A percentile compares a stretch with the other conserved stretches of the same genome.
phyloP scores from a whole-genome alignment of 768 basidiomycete species.

The Naematelia encephala region DNA sequence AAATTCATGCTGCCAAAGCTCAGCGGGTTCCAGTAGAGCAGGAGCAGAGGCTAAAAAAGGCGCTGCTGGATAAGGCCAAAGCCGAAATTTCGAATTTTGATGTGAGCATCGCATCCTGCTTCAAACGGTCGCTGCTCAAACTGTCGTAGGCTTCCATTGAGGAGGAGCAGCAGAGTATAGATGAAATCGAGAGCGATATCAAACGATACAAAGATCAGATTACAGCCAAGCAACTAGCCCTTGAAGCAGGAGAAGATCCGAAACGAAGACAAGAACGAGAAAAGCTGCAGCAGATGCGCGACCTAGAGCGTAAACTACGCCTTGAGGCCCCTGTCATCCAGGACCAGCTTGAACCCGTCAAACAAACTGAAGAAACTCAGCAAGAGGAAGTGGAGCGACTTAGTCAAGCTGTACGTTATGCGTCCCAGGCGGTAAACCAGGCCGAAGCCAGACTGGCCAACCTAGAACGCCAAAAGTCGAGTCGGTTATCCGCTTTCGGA shows the following conservation, averaged over 20 bases:
- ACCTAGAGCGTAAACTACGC: not conserved
- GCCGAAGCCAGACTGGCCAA: conserved; percentile 6
- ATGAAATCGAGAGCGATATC: conserved; percentile 1
- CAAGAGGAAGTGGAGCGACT: conserved; percentile 1
- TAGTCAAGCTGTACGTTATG: not conserved
- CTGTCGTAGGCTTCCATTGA: not conserved
- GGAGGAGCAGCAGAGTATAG: not conserved
- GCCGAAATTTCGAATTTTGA: not conserved
- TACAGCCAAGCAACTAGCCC: not conserved
- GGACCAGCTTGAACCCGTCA: not conserved
- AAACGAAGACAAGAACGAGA: not conserved
- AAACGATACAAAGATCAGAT: not conserved
- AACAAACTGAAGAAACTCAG: not conserved
- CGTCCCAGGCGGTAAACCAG: not conserved
- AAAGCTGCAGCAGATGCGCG: not conserved
- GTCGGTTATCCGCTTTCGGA: conserved; percentile 42
- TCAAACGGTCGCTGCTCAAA: not conserved
- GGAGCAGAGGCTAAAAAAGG: conserved; percentile 3
- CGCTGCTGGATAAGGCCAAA: conserved; percentile 5
- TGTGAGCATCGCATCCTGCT: not conserved
- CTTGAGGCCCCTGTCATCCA: not conserved
- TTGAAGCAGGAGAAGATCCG: conserved; percentile 1
- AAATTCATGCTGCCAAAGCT: conserved; percentile 1
- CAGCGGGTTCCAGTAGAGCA: not conserved
- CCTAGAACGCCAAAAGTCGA: conserved; percentile 14